Conservation (phyloP, 2,329 filamentous ascomycete genomes). For the Trichoderma brevicompactum region DNA sequence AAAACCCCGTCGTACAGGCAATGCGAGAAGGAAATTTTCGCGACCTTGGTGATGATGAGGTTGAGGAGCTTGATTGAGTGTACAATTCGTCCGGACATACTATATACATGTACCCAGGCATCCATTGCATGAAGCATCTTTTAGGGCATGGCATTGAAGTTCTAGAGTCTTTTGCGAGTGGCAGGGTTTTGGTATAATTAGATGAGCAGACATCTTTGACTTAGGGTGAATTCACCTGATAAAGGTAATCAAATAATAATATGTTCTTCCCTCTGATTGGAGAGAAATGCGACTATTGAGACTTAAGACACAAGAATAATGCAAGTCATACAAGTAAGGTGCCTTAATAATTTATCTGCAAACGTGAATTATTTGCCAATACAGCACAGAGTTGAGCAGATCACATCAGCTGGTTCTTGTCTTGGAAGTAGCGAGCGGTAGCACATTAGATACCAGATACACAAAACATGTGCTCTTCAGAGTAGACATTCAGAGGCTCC, state of each 20-base stretch:
- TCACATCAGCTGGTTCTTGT: neutral
- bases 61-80: slow-evolving; percentile 47
- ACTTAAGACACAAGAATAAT: too few species aligned
- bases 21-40: slow-evolving; percentile 71
- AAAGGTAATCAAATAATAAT: neutral
- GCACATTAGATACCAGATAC: neutral
- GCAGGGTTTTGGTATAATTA: neutral
- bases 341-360: too few species aligned
- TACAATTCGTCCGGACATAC: neutral
- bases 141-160: slow-evolving; percentile 3
- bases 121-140: neutral
- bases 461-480: neutral
- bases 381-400: too few species aligned
- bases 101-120: neutral
- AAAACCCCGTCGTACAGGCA: slow-evolving; percentile 77
- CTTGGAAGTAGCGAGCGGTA: neutral
- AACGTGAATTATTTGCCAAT: too few species aligned
- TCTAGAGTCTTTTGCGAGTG: neutral
- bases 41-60: slow-evolving; percentile 63
- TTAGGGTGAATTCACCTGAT: neutral
- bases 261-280: neutral
- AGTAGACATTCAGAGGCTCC: neutral
- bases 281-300: neutral
- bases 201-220: neutral
- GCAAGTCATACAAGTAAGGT: too few species aligned